phyloP scores from a whole-genome alignment of 768 basidiomycete species.

The Tricholomella constricta region DNA sequence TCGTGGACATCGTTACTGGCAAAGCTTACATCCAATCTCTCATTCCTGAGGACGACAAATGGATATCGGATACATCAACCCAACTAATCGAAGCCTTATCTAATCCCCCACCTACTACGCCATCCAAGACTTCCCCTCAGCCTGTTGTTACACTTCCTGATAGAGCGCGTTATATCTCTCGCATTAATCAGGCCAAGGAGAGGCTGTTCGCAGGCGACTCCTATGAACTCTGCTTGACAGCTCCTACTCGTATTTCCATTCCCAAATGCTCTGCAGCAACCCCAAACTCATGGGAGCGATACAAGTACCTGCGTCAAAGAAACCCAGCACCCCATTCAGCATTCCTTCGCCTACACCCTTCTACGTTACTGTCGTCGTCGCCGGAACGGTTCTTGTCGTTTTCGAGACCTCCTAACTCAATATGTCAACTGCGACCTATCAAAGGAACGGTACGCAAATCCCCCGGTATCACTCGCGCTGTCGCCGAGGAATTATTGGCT shows the following conservation, averaged over 20 bases:
- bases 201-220: constrained; percentile 82
- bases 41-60: constrained; percentile 54
- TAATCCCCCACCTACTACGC: constrained; percentile 1
- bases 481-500: constrained; percentile 62
- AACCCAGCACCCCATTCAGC: constrained; percentile 93
- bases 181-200: constrained; percentile 72
- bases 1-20: constrained; percentile 57
- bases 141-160: constrained; percentile 54
- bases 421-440: constrained; percentile 89
- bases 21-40: constrained; percentile 67
- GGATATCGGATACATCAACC: constrained; percentile 51
- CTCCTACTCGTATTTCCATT: constrained; percentile 60
- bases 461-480: constrained; percentile 60
- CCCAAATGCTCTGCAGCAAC: constrained; percentile 34
- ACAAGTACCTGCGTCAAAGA: constrained; percentile 64
- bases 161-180: constrained; percentile 60
- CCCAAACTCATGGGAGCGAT: constrained; percentile 70
- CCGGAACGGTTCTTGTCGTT: constrained; percentile 91
- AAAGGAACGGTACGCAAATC: constrained; percentile 87
- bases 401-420: constrained; percentile 60
- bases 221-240: constrained; percentile 92
- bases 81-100: constrained; percentile 28
- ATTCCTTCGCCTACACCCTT: constrained; percentile 75
- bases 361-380: constrained; percentile 81
- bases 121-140: constrained; percentile 4